Evolutionary conservation across 2,329 filamentous ascomycete genomes (phyloP).

Genomic region (Phyllosticta ampelicida): DNA sequence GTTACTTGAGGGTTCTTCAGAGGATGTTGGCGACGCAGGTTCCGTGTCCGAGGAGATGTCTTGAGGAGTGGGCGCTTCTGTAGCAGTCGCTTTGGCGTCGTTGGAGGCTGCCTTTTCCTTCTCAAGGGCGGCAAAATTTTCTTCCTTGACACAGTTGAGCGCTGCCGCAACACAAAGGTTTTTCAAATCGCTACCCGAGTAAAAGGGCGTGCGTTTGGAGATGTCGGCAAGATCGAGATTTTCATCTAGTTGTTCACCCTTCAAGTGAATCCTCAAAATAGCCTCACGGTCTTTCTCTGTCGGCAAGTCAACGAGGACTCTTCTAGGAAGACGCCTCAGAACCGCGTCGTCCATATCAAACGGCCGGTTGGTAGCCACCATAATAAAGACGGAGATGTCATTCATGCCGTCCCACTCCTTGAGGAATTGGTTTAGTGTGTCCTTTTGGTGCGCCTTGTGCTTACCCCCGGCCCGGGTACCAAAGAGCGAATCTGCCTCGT

Average conservation of each 20-base stretch:
- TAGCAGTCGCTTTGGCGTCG: neutral
- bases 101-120: neutral
- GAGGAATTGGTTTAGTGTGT: conserved; percentile 93
- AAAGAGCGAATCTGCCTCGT: conserved; percentile 90
- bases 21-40: conserved; percentile 20
- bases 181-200: conserved; percentile 76
- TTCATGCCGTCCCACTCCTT: conserved; percentile 95
- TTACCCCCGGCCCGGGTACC: conserved; percentile 59
- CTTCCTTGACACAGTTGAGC: conserved; percentile 67
- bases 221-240: conserved; percentile 52
- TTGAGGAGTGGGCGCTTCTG: neutral
- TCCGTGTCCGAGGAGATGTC: conserved; percentile 5
- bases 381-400: conserved; percentile 77
- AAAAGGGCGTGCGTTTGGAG: conserved; percentile 59
- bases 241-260: conserved; percentile 52
- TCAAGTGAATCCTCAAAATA: conserved; percentile 62
- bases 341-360: conserved; percentile 90
- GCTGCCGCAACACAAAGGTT: conserved; percentile 72
- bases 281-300: conserved; percentile 53
- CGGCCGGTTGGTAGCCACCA: conserved; percentile 93
- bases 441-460: conserved; percentile 63
- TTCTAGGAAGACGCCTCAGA: conserved; percentile 61
- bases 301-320: conserved; percentile 64
- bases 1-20: conserved; percentile 12
- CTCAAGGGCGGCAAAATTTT: conserved; percentile 33